A percentile compares a stretch with the other conserved stretches of the same genome.
Conservation (phyloP, 2,329 filamentous ascomycete genomes). For the Aspergillus sp. region DNA sequence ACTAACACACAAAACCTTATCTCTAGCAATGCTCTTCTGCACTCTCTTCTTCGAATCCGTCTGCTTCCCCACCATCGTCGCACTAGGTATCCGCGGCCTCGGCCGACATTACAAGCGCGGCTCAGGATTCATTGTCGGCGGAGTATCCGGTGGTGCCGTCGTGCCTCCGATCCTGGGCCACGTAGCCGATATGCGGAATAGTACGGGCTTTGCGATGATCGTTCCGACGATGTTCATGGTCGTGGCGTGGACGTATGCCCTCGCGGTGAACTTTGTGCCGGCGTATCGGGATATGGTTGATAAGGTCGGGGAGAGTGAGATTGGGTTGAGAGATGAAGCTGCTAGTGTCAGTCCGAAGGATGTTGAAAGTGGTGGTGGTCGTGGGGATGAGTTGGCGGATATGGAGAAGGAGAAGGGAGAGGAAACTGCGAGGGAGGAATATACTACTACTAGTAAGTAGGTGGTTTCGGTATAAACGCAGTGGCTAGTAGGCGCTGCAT, state of each 20-base stretch:
- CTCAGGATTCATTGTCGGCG: conserved; percentile 70
- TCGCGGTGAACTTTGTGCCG: conserved; percentile 67
- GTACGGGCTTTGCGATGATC: conserved; percentile 65
- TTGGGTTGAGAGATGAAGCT: conserved; percentile 41
- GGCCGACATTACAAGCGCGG: conserved; percentile 77
- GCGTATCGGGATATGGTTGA: conserved; percentile 66
- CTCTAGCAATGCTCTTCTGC: conserved; percentile 60
- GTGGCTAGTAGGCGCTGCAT: no score
- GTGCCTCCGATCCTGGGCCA: conserved; percentile 72
- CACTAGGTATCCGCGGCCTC: conserved; percentile 73
- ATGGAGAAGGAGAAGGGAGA: background rate
- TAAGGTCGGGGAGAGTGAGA: conserved; percentile 49
- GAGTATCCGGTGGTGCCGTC: conserved; percentile 71
- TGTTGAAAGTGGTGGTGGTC: conserved; percentile 14
- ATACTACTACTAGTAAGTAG: no score
- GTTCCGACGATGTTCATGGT: conserved; percentile 66
- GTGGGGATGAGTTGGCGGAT: conserved; percentile 9
- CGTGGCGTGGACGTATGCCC: conserved; percentile 57
- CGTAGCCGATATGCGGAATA: conserved; percentile 64
- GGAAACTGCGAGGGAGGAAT: conserved; percentile 11
- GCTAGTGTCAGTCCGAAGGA: conserved; percentile 24
- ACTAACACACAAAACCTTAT: background rate
- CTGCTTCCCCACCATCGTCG: conserved; percentile 79
- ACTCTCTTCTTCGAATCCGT: conserved; percentile 82
- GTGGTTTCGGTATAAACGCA: no score